Percentiles rank a stretch among this genome's conserved stretches.
Evolutionary conservation across 768 basidiomycete species (phyloP).

Genomic region (Suillus variegatus): DNA sequence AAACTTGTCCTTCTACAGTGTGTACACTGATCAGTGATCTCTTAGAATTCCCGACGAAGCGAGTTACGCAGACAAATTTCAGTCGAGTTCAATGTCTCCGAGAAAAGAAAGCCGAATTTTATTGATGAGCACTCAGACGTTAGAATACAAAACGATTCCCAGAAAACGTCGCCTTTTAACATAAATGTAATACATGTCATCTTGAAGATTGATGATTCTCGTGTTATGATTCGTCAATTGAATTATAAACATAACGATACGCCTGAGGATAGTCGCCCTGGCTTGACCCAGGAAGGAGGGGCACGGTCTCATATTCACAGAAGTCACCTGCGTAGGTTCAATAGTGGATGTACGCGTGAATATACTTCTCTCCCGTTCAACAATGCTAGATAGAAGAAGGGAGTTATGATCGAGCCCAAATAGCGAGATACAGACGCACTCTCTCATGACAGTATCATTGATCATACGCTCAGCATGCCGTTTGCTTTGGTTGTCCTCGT

Average conservation of each 20-base stretch:
- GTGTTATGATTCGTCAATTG: not conserved
- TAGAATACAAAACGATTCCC: not conserved
- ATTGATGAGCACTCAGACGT: not conserved
- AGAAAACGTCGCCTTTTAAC: not conserved
- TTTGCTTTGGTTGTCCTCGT: slow-evolving; percentile 85
- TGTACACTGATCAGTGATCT: too few relatives aligned
- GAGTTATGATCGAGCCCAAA: not conserved
- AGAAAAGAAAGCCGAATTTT: not conserved
- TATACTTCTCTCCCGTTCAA: slow-evolving; percentile 47
- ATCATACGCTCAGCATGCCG: slow-evolving; percentile 68
- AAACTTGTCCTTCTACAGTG: too few relatives aligned
- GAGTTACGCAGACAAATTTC: not conserved
- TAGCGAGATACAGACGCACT: slow-evolving; percentile 42
- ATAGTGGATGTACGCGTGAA: slow-evolving; percentile 26
- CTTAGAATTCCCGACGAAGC: not conserved
- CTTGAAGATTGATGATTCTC: not conserved
- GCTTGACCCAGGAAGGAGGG: not conserved
- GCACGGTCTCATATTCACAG: not conserved
- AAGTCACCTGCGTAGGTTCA: slow-evolving; percentile 33
- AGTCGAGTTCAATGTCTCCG: not conserved
- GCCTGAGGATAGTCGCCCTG: not conserved
- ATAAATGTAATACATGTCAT: not conserved
- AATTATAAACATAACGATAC: not conserved
- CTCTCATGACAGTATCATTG: slow-evolving; percentile 76
- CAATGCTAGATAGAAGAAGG: slow-evolving; percentile 41